Base-by-base conservation (phyloP, 2,329 filamentous ascomycete genomes). In the Phaeosphaeriaceae sp. region DNA sequence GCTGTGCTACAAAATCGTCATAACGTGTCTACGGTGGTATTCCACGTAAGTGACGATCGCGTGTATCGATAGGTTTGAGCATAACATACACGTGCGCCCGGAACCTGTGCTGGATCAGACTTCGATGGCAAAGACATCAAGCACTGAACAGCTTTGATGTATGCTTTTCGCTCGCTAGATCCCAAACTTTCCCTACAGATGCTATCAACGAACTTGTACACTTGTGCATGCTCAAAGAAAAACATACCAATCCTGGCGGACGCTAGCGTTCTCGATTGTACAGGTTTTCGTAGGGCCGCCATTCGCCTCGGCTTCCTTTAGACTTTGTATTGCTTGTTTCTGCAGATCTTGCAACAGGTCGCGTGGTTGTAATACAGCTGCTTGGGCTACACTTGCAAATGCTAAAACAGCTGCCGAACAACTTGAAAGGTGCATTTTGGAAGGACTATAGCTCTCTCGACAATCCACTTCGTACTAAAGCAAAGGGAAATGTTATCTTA, bases 1-100 rank as follows among this genome's bases (percentile, higher is more conserved):
- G 70, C 17, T 63, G 54, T 10, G 55, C 69, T 4, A 65, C 61
- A 50, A 73, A 73, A 41, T 74, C 71, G 47, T 73, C 70, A 24
- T 68, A 74, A 33, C 71, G 62, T 5, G 57, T 66, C 33, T 40
- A n/a, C 17, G 13, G 17, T 40, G 7, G 15, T n/a, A 15, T n/a
- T n/a, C 3, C 13, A 40, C 2, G 15, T 40, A 15, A 40, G 36
- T n/a, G 15, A n/a, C 15, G 17, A 15, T 40, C 15, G 7, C 36
- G 17, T 40, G 36, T 40, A 15, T n/a, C 3, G 7, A 15, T n/a
- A 3, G 11, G 15, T 13, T 40, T 15, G n/a, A 40, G 6, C 31
- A n/a, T 17, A 4, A 40, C 36, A 15, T 40, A 40, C 36, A 15
- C 48, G 51, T 15, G 62, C 68, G 10, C 69, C 71, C 2, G 69